These are phyloP conservation scores for Ceriops tagal DNA, from an alignment of 345 rosid species.

Conservation along the genomic window DNA sequence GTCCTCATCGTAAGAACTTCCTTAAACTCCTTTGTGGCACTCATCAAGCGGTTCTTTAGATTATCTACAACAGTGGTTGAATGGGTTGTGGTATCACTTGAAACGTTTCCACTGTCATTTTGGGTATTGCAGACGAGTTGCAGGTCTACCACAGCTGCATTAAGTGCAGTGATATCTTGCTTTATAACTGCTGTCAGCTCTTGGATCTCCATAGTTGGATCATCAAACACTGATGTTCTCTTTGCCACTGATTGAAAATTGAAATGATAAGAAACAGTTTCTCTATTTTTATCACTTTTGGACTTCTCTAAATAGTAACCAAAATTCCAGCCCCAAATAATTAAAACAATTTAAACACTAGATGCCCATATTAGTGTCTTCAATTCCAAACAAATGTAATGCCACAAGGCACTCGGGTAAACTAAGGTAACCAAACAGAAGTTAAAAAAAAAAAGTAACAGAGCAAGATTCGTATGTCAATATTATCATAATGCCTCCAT, in stretches of 20 bases:
- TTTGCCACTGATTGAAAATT: conserved; percentile 58
- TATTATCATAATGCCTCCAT: not conserved
- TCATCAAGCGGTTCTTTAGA: conserved; percentile 75
- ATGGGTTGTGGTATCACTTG: conserved; percentile 66
- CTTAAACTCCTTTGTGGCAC: conserved; percentile 77
- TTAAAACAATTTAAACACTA: not conserved
- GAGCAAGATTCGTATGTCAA: too few relatives aligned
- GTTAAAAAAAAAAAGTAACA: not conserved
- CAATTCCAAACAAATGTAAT: not conserved
- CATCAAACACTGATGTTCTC: conserved; percentile 82
- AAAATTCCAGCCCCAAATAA: not conserved
- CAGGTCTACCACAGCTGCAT: conserved; percentile 72
- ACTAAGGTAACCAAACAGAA: not conserved
- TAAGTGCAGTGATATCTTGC: conserved; percentile 78
- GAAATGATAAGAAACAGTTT: not conserved
- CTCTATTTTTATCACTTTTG: not conserved
- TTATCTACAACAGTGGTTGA: conserved; percentile 75
- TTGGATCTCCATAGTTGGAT: conserved; percentile 79
- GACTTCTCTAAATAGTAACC: not conserved
- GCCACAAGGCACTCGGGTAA: not conserved
- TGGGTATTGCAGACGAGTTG: conserved; percentile 63
- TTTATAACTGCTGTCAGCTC: conserved; percentile 70
- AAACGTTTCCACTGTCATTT: conserved; percentile 48
- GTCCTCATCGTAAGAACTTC: conserved; percentile 83
- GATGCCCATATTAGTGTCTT: not conserved